Base-by-base conservation (phyloP, 1,284 basidiomycete species). In the Anthracocystis walkeri region DNA sequence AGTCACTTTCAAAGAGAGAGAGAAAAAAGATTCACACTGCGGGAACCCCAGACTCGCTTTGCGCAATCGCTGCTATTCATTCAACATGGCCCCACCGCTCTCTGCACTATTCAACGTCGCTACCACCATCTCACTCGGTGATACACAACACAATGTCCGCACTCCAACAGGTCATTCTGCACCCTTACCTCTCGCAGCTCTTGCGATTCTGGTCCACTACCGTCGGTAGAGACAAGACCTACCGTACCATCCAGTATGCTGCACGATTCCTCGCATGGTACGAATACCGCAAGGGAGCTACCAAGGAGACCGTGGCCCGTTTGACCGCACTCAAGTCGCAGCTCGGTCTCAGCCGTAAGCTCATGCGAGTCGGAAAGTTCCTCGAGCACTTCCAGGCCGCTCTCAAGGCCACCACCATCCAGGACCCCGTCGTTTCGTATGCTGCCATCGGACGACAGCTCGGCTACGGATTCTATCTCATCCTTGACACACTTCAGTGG, bases 361-460 rank as follows among this genome's bases (percentile, higher is more conserved):
- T 97, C 56, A 89, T 98, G 89, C 90, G 96, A 21, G 88, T 98
- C 58, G 94, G 95, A 81, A 97, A 97, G 87, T 95, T 95, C 31
- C 81, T 97, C 72, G 96, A 99, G 85, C 94, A 97, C 87, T 88
- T 97, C 20, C 97, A 99, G 86, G 90, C 94, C 3, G 94, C 94
- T 23, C 87, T 97, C 61, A 92, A 91, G 73, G 91, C 92, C n/a
- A 87, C 90, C 20, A 85, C 89, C 5, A 82, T 89, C 11, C 88
- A 88, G 60, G 89, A 90, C 81, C 84, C 90, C 23, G 87, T 90
- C n/a, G 93, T 97, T 79, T 91, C 92, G 75, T 87, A 94, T 63
- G 90, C 92, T 1, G 91, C 92, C 40, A 90, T 97, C 77, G 91
- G 89, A 40, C 89, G 94, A 59, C 96, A 99, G 86, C 86, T 99